Evolutionary conservation across 2,329 filamentous ascomycete species (phyloP).

Genomic region (Akanthomyces uredinophilus): DNA sequence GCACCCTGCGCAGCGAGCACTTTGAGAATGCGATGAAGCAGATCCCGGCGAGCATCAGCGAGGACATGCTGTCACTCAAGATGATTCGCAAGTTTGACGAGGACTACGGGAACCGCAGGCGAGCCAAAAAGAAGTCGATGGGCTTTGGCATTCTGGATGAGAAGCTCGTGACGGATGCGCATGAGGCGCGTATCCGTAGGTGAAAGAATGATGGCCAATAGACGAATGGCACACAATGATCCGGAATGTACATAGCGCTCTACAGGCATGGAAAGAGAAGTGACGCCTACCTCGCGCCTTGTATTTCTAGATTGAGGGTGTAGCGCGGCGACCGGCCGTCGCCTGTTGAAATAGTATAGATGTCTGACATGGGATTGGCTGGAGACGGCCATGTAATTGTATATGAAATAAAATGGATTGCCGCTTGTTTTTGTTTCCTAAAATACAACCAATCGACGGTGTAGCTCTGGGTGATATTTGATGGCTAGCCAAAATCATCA

Average conservation of each 20-base stretch:
- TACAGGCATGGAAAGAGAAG: not conserved
- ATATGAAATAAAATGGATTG: conserved; percentile 9
- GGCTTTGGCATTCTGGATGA: conserved; percentile 51
- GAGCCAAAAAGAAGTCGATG: conserved; percentile 55
- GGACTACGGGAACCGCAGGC: conserved; percentile 79
- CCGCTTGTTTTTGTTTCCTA: not conserved
- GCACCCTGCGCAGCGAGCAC: conserved; percentile 57
- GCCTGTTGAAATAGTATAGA: conserved; percentile 6
- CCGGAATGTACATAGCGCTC: not conserved
- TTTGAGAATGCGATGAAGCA: conserved; percentile 83
- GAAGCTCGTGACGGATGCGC: conserved; percentile 31
- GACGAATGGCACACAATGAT: not conserved
- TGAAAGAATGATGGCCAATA: not conserved
- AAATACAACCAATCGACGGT: not conserved
- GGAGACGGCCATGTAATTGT: not conserved
- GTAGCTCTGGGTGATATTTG: not conserved
- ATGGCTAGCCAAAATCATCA: not conserved
- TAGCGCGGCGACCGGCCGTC: not conserved
- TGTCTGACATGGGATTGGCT: not conserved
- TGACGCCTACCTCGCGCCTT: not conserved
- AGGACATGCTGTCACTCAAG: conserved; percentile 83
- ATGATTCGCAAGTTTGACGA: conserved; percentile 94
- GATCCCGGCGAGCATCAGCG: conserved; percentile 86
- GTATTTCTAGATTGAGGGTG: conserved; percentile 3
- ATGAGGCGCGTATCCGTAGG: conserved; percentile 41